phyloP scores from a whole-genome alignment of 257 asterid genomes.

The Forsythia suspensa region DNA sequence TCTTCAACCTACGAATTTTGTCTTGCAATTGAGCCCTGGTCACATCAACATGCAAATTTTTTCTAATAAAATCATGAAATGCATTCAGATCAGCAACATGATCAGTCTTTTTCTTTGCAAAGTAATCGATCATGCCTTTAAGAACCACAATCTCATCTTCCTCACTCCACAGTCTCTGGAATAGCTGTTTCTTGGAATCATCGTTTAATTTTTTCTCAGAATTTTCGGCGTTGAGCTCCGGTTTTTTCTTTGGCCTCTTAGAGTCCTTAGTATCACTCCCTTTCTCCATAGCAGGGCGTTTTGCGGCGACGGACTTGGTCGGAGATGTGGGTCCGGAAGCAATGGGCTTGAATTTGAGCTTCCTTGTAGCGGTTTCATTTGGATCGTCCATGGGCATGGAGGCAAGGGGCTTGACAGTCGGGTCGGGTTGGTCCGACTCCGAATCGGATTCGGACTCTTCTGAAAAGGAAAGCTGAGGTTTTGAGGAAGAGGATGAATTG shows the following conservation, averaged over 20 bases:
- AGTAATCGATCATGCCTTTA: conserved; percentile 53
- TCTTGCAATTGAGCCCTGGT: conserved; percentile 47
- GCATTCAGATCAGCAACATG: conserved; percentile 40
- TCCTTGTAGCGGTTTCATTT: conserved; percentile 23
- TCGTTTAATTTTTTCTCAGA: conserved; percentile 27
- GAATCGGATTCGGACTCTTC: conserved; percentile 49
- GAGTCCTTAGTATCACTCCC: conserved; percentile 31
- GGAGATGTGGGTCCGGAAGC: conserved; percentile 30
- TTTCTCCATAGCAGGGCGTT: conserved; percentile 39
- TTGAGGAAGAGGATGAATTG: conserved; percentile 17
- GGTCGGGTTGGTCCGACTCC: conserved; percentile 35
- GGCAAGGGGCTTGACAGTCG: conserved; percentile 29
- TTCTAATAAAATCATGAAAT: conserved; percentile 52
- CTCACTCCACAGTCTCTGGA: conserved; percentile 69
- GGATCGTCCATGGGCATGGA: conserved; percentile 28
- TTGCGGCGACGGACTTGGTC: conserved; percentile 22
- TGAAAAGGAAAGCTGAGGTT: conserved; percentile 24
- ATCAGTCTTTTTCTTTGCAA: conserved; percentile 32
- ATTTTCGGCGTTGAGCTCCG: conserved; percentile 22
- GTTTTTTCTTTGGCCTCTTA: conserved; percentile 46
- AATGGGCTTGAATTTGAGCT: conserved; percentile 31
- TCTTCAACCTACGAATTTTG: conserved; percentile 57
- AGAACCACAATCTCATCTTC: conserved; percentile 61
- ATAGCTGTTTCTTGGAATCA: conserved; percentile 37
- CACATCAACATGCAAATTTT: conserved; percentile 40